A percentile compares a stretch with the other conserved stretches of the same genome.
phyloP scores from a whole-genome alignment of 345 rosid species.

The Salix arbutifolia region DNA sequence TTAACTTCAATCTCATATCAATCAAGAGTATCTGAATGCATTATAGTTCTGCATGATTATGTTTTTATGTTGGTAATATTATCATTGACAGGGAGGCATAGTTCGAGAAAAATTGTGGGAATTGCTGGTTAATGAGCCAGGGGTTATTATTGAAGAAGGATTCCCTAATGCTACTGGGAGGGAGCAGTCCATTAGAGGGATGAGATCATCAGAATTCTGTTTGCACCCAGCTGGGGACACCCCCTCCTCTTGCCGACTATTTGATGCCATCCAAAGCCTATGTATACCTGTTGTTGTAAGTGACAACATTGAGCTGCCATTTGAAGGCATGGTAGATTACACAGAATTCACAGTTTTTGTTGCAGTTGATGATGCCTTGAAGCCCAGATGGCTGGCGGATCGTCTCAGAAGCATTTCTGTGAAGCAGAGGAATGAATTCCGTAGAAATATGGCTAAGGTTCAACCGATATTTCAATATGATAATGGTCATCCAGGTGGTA shows the following conservation, averaged over 20 bases:
- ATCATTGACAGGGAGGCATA: slow-evolving; percentile 59
- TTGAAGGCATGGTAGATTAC: slow-evolving; percentile 80
- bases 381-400: slow-evolving; percentile 57
- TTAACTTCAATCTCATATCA: neutral
- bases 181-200: slow-evolving; percentile 80
- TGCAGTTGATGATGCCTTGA: slow-evolving; percentile 68
- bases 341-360: slow-evolving; percentile 70
- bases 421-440: slow-evolving; percentile 45
- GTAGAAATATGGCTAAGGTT: slow-evolving; percentile 50
- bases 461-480: slow-evolving; percentile 68
- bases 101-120: slow-evolving; percentile 88
- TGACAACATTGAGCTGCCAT: slow-evolving; percentile 84
- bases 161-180: slow-evolving; percentile 93
- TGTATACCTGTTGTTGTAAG: slow-evolving; percentile 91
- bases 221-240: slow-evolving; percentile 98
- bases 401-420: slow-evolving; percentile 56
- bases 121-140: slow-evolving; percentile 51
- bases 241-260: slow-evolving; percentile 92
- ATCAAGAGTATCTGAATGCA: neutral
- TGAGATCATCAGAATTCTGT: slow-evolving; percentile 89
- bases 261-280: slow-evolving; percentile 92
- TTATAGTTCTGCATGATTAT: neutral
- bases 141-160: slow-evolving; percentile 87
- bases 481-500: slow-evolving; percentile 52
- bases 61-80: neutral